A percentile compares a stretch with the other conserved stretches of the same genome.
Evolutionary conservation across 345 rosid species (phyloP).

Genomic region (Lepidium africanum): DNA sequence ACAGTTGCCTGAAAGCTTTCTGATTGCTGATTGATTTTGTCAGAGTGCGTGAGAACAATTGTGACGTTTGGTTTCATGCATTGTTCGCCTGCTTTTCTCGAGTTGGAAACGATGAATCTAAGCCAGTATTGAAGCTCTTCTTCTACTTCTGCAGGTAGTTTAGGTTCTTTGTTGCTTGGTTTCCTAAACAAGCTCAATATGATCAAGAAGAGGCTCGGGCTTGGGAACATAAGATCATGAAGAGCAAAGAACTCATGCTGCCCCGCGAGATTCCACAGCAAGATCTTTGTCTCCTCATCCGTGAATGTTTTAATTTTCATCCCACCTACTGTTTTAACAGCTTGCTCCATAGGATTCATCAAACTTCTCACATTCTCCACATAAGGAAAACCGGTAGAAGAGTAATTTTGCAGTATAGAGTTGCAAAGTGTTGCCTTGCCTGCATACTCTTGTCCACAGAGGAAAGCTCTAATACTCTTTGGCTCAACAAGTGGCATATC

Average conservation of each 20-base stretch:
- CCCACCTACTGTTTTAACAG: conserved; percentile 58
- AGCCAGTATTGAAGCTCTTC: conserved; percentile 94
- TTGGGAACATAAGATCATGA: conserved; percentile 94
- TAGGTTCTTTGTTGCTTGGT: conserved; percentile 75
- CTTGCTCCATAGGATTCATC: conserved; percentile 85
- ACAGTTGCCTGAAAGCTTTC: conserved; percentile 50
- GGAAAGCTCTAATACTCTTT: conserved; percentile 72
- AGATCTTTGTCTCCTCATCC: conserved; percentile 81
- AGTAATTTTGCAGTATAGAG: conserved; percentile 59
- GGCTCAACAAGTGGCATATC: conserved; percentile 88
- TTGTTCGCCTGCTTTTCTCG: conserved; percentile 59
- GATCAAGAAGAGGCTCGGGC: conserved; percentile 73
- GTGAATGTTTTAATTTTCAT: conserved; percentile 76
- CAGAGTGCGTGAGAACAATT: conserved; percentile 69
- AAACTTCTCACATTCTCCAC: conserved; percentile 72
- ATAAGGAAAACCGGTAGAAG: conserved; percentile 64
- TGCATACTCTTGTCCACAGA: conserved; percentile 93
- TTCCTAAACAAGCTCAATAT: conserved; percentile 72
- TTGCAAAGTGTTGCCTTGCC: conserved; percentile 82
- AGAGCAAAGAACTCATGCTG: conserved; percentile 83
- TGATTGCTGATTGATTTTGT: conserved; percentile 58
- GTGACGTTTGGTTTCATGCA: conserved; percentile 81
- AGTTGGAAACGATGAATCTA: conserved; percentile 79
- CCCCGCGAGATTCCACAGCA: conserved; percentile 86
- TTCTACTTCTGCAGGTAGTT: conserved; percentile 67